Evolutionary conservation across 2,329 filamentous ascomycete genomes (phyloP), one percentile per base, ranked within the genome.

Genomic region (Neofusicoccum kwambonambiense): DNA sequence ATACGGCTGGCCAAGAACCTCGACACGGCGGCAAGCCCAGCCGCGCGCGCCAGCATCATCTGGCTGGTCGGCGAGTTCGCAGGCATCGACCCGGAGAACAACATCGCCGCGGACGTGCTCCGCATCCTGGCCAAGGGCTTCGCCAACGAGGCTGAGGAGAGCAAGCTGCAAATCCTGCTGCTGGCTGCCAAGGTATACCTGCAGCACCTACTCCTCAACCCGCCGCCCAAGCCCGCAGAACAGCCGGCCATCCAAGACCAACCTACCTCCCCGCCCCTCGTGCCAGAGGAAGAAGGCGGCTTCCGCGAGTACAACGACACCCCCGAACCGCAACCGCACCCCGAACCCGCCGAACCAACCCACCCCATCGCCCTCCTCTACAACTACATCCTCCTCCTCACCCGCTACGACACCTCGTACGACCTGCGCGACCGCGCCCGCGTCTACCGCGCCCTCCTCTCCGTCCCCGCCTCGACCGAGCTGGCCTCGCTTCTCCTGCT

Each of bases 21-120:
- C 2, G 95, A 97, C 73, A 90, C 90, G 3, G 91, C 93, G 1
- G 92, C 90, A 0, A 93, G 95, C 67, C 89, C 95, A 1, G 90
- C 93, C 67, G 95, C 95, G 3, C 86, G 95, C 69, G 95, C 95
- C 3, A 97, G 92, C 57, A 97, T 99, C 68, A 90, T 99, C 70
- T 99, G 95, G 95, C 86, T 99, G 0, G 93, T 98, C 0, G 95
- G 95, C 51, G 95, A 99, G 77, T 98, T 96, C 71, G 88, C 94
- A 0, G 92, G 92, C 0, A 78, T 90, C 2, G 87, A 92, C 64
- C 86, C 89, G 9, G 89, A 93, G 66, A 89, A 95, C 74, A 96
- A 96, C 71, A 94, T 99, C 67, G 95, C 95, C 0, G 89, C 94
- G 0, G 95, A 99, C 72, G 93, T 98, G 6, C 81, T 98, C 39